A percentile compares a stretch with the other conserved stretches of the same genome.
These are phyloP conservation scores for Amesomyces nigricolor DNA, from an alignment of 2,329 filamentous ascomycete species.

Conservation along the genomic window DNA sequence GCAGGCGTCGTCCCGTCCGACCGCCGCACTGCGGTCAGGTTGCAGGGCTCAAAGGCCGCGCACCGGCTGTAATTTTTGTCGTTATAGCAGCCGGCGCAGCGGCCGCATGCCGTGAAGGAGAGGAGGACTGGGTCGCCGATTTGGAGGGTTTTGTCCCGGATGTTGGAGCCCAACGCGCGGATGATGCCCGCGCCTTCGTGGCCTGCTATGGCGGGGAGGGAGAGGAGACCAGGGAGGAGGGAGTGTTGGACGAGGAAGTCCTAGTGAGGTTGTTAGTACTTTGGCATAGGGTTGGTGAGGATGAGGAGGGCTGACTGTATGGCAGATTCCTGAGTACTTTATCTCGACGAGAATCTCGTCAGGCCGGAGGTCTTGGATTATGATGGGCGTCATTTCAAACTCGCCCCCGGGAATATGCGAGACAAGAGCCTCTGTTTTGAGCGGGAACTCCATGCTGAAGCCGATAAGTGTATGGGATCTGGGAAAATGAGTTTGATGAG, in stretches of 20 bases:
- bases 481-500: too few species aligned
- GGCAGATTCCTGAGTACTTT: slow-evolving; percentile 31
- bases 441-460: slow-evolving; percentile 10
- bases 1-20: slow-evolving; percentile 10
- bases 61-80: slow-evolving; percentile 30
- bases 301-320: slow-evolving; percentile 21
- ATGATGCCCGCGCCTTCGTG: slow-evolving; percentile 30
- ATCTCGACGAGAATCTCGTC: slow-evolving; percentile 26
- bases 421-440: slow-evolving; percentile 17
- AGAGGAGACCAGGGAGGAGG: slow-evolving; percentile 22
- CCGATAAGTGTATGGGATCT: too few species aligned
- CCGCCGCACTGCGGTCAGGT: slow-evolving; percentile 22
- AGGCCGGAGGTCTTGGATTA: slow-evolving; percentile 14
- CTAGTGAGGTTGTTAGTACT: background rate
- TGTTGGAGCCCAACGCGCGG: slow-evolving; percentile 26
- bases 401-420: slow-evolving; percentile 1
- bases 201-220: slow-evolving; percentile 29
- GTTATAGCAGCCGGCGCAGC: slow-evolving; percentile 29
- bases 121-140: slow-evolving; percentile 34
- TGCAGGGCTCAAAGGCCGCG: slow-evolving; percentile 20
- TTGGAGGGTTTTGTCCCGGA: slow-evolving; percentile 26
- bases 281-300: background rate
- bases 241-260: slow-evolving; percentile 29
- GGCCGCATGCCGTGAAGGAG: slow-evolving; percentile 31
- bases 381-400: slow-evolving; percentile 13